Percentiles rank a stretch among this genome's conserved stretches.
Evolutionary conservation across 306 rosid genomes (phyloP).

Genomic region (Argentina anserina): DNA sequence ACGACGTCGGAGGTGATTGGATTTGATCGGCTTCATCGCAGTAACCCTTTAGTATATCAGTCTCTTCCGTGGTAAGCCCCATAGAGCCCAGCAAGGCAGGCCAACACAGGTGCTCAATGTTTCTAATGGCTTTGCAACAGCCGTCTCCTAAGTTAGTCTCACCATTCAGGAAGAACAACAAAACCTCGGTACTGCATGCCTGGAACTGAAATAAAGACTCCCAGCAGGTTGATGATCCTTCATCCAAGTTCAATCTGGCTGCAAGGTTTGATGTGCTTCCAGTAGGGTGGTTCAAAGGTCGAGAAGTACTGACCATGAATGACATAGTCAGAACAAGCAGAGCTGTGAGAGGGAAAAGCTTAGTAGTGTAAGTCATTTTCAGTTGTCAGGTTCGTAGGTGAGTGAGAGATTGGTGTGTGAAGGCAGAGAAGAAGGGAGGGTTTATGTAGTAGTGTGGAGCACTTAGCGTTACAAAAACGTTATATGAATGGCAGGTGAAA

Average conservation of each 20-base stretch:
- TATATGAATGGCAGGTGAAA: constrained; percentile 1
- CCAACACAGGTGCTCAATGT: constrained; percentile 61
- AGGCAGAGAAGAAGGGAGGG: not conserved
- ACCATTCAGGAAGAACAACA: constrained; percentile 53
- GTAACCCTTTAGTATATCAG: constrained; percentile 44
- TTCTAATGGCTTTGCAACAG: constrained; percentile 52
- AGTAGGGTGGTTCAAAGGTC: not conserved
- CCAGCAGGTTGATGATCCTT: constrained; percentile 49
- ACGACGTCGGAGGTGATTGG: constrained; percentile 16
- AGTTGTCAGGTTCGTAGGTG: not conserved
- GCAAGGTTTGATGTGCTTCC: constrained; percentile 6
- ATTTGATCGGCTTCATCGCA: constrained; percentile 34
- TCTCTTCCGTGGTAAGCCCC: constrained; percentile 58
- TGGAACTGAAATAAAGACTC: constrained; percentile 50
- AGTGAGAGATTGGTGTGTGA: not conserved
- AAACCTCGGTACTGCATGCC: constrained; percentile 52
- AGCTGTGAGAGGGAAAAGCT: constrained; percentile 9
- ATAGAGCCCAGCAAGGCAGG: constrained; percentile 49
- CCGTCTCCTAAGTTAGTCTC: constrained; percentile 46
- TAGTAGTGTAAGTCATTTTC: constrained; percentile 23
- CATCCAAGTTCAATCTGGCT: constrained; percentile 43
- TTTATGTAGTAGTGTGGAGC: not conserved
- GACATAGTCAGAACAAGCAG: constrained; percentile 10
- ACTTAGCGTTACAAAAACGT: not conserved
- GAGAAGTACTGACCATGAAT: constrained; percentile 12